A percentile compares a stretch with the other conserved stretches of the same genome.
Conservation (phyloP, 305 asterid genomes). For the Plantago coronopus region DNA sequence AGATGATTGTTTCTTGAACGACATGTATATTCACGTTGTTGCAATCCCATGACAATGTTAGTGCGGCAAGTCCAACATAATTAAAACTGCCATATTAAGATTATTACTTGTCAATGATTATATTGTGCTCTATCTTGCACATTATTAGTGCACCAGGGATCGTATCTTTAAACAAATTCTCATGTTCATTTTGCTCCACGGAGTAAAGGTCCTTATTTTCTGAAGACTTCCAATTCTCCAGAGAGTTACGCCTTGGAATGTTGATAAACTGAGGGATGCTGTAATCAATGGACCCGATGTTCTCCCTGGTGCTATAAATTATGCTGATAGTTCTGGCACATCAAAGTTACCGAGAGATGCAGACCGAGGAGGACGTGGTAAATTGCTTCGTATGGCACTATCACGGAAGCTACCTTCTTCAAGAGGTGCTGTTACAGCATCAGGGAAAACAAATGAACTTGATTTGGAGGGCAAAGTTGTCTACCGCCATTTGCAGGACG, state of each 20-base stretch:
- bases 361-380: conserved; percentile 7
- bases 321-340: conserved; percentile 60
- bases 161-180: conserved; percentile 1
- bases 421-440: conserved; percentile 55
- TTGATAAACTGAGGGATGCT: conserved; percentile 66
- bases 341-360: conserved; percentile 37
- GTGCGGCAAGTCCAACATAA: too few relatives aligned
- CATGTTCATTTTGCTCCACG: neutral
- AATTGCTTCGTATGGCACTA: conserved; percentile 53
- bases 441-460: conserved; percentile 56
- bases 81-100: too few relatives aligned
- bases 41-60: too few relatives aligned
- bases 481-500: conserved; percentile 89
- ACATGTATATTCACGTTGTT: too few relatives aligned
- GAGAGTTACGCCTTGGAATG: conserved; percentile 98
- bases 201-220: neutral
- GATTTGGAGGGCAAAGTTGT: conserved; percentile 86
- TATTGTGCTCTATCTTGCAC: neutral
- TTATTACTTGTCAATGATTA: too few relatives aligned
- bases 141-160: conserved; percentile 9
- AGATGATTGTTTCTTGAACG: too few relatives aligned
- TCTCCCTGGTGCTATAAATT: conserved; percentile 82
- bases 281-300: conserved; percentile 80
- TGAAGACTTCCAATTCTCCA: conserved; percentile 30
- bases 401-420: conserved; percentile 87